Evolutionary conservation across 352 stramenopile genomes (phyloP).

Genomic region (Globisporangium nodosum): DNA sequence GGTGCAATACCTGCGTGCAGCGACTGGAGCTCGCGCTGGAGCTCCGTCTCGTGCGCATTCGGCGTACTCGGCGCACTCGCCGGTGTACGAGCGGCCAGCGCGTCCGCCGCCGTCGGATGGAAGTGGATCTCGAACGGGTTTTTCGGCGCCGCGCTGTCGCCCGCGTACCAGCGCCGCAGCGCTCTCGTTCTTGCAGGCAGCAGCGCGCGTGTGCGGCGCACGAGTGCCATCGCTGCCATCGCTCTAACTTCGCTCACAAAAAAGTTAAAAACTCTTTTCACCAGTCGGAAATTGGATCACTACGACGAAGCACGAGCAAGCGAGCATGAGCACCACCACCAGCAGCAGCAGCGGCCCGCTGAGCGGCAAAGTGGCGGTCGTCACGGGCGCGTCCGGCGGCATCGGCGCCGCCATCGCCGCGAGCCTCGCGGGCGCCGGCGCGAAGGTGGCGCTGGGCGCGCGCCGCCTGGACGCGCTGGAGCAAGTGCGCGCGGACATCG

Average conservation of each 20-base stretch:
- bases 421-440: constrained; percentile 63
- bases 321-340: not conserved
- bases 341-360: constrained; percentile 22
- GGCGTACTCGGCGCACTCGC: not conserved
- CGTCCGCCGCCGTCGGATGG: constrained; percentile 13
- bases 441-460: constrained; percentile 79
- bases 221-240: not conserved
- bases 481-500: constrained; percentile 30
- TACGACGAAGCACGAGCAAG: not conserved
- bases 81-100: constrained; percentile 3
- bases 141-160: not conserved
- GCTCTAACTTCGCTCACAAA: too few species aligned
- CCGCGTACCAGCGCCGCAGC: not conserved
- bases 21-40: constrained; percentile 32
- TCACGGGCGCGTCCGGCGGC: constrained; percentile 85
- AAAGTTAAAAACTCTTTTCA: too few species aligned
- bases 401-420: constrained; percentile 82
- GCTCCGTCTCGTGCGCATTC: constrained; percentile 10
- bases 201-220: not conserved
- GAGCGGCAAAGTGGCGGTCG: constrained; percentile 73
- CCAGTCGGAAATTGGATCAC: too few species aligned
- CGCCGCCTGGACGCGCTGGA: constrained; percentile 61
- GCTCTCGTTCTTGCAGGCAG: not conserved
- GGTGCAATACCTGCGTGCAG: constrained; percentile 29
- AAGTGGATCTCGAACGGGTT: constrained; percentile 61